These are phyloP conservation scores for Calycina herbarum DNA, from an alignment of 2,329 filamentous ascomycete species.

Conservation along the genomic window DNA sequence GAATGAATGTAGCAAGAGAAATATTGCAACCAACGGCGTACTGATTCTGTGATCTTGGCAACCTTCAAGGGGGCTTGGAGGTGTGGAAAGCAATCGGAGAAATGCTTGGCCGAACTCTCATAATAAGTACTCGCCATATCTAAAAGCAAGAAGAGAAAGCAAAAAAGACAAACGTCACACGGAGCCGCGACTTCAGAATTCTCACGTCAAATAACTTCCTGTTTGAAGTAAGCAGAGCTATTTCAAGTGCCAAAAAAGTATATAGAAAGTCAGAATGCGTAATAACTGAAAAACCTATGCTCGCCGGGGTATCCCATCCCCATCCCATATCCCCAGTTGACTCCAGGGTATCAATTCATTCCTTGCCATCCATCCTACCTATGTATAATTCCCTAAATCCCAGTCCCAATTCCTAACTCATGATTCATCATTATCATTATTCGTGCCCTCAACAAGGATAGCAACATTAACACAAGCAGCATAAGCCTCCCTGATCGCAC, in stretches of 20 bases:
- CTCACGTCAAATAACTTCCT: no score
- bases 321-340: background rate
- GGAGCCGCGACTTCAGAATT: no score
- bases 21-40: no score
- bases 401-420: background rate
- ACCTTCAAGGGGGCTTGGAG: no score
- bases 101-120: no score
- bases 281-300: background rate
- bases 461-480: slow-evolving; percentile 72
- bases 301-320: background rate
- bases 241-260: background rate
- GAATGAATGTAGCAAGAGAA: no score
- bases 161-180: no score
- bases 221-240: background rate
- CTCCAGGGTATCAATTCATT: slow-evolving; percentile 3
- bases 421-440: slow-evolving; percentile 16
- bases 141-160: no score
- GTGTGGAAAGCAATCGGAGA: no score
- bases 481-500: slow-evolving; percentile 73
- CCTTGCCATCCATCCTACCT: background rate
- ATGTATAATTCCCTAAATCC: background rate
- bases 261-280: background rate
- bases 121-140: no score
- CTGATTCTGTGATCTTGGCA: no score
- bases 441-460: slow-evolving; percentile 58